Evolutionary conservation across 306 rosid species (phyloP).

Genomic region (Delonix regia): DNA sequence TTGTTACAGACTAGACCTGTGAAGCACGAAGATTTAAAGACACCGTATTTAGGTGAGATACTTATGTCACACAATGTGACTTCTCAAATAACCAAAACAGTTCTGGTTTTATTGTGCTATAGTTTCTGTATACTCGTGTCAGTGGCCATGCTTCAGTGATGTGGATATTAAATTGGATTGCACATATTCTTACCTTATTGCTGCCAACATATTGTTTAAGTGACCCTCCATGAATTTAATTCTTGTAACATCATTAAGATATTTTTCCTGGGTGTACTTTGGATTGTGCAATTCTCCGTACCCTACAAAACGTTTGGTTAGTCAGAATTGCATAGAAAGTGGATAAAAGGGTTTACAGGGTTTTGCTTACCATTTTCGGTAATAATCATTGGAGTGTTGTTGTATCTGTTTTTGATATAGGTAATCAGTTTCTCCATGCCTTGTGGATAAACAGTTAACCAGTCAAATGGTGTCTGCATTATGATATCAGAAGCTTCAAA

Average conservation of each 20-base stretch:
- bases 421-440: constrained; percentile 65
- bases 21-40: no score
- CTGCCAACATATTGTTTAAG: constrained; percentile 37
- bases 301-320: constrained; percentile 35
- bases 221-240: constrained; percentile 41
- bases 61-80: no score
- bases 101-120: no score
- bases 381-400: constrained; percentile 65
- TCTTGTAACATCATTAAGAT: constrained; percentile 42
- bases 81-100: no score
- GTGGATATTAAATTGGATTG: background rate
- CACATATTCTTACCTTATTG: constrained; percentile 37
- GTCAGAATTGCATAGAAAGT: constrained; percentile 30
- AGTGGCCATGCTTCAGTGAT: background rate
- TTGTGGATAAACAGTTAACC: constrained; percentile 63
- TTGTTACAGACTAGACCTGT: no score
- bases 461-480: constrained; percentile 53
- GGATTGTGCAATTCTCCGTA: constrained; percentile 34
- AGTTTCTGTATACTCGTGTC: background rate
- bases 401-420: constrained; percentile 67
- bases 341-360: background rate
- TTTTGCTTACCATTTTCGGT: constrained; percentile 71
- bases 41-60: no score
- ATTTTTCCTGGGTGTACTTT: constrained; percentile 24
- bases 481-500: constrained; percentile 12